phyloP scores from a whole-genome alignment of 1,284 basidiomycete genomes.

The Volvariella volvacea region DNA sequence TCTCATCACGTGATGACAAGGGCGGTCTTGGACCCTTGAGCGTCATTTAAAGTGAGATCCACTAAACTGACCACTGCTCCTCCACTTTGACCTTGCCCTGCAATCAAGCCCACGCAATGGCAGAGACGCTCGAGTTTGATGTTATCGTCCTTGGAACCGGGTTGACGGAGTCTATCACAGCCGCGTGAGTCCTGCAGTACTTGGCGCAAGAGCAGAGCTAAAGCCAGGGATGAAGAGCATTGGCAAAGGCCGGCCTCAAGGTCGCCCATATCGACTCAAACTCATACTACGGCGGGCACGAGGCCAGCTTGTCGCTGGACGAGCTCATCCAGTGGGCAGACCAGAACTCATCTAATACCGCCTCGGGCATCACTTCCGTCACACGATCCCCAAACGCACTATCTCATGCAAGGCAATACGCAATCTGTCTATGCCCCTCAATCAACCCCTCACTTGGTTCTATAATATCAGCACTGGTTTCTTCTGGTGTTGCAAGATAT shows the following conservation, averaged over 20 bases:
- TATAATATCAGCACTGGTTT: constrained; percentile 74
- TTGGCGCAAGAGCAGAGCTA: too few species aligned
- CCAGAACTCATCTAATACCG: constrained; percentile 16
- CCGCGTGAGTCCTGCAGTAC: constrained; percentile 62
- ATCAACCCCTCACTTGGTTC: constrained; percentile 79
- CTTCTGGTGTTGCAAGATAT: constrained; percentile 86
- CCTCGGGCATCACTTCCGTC: constrained; percentile 31
- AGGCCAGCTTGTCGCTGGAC: constrained; percentile 78
- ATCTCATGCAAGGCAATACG: constrained; percentile 69
- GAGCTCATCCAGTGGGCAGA: constrained; percentile 75
- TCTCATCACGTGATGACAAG: background rate
- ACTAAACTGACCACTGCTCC: too few species aligned
- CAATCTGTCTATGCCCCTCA: constrained; percentile 79
- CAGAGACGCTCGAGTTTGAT: constrained; percentile 51
- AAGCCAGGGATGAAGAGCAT: constrained; percentile 45
- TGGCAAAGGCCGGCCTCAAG: constrained; percentile 81
- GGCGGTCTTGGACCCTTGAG: background rate
- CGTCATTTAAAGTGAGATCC: too few species aligned
- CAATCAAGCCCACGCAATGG: constrained; percentile 16
- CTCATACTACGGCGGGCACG: constrained; percentile 78
- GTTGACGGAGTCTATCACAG: constrained; percentile 78
- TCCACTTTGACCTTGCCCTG: background rate
- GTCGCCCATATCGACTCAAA: constrained; percentile 87
- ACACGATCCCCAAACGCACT: constrained; percentile 36
- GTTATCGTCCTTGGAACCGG: constrained; percentile 85